Evolutionary conservation across 2,329 filamentous ascomycete genomes (phyloP), one percentile per base, ranked within the genome.

Genomic region (Cladosporium sp.): DNA sequence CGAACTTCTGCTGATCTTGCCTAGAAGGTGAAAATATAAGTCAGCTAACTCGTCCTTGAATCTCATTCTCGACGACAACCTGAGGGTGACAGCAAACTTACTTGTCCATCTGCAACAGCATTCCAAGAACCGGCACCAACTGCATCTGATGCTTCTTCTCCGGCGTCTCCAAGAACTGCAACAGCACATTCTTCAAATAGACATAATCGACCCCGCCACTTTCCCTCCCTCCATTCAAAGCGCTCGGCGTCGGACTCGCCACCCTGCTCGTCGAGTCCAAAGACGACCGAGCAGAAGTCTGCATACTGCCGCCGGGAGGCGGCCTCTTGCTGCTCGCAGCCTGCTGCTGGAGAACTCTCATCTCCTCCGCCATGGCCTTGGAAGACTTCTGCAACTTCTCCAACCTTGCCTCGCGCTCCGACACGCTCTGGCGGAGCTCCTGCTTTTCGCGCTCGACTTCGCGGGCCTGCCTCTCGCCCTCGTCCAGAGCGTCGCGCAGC

Each of bases 1-100:
- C 82, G 89, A 89, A 95, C 70, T 89, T 92, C 70, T 93, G 85
- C 70, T 93, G 87, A 59, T 96, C 90, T 60, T 79, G 81, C 60
- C 79, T 83, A 51, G 53, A 47, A 34, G 19, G 15, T 32, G 24
- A 11, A 42, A 17, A 41, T 4, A 30, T 32, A 40, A 20, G 55
- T 67, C 54, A 70, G 64, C 47, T 56, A 43, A 37, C 4, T 9
- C 7, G 18, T 20, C 4, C 13, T 50, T 38, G 49, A 43, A 2
- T 9, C 8, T n/a, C n/a, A n/a, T n/a, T n/a, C n/a, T n/a, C n/a
- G n/a, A 18, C 50, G 49, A 36, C 15, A 29, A 29, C 20, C 13
- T 19, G 11, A 13, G 3, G 12, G 6, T 4, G 2, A 11, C 9
- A 7, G 9, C 3, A 8, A 17, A 76, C 84, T 71, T 72, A 87